Evolutionary conservation across 2,329 filamentous ascomycete species (phyloP), one percentile per base, ranked within the genome.

Genomic region (Arthrobotrys pseudoclavata): DNA sequence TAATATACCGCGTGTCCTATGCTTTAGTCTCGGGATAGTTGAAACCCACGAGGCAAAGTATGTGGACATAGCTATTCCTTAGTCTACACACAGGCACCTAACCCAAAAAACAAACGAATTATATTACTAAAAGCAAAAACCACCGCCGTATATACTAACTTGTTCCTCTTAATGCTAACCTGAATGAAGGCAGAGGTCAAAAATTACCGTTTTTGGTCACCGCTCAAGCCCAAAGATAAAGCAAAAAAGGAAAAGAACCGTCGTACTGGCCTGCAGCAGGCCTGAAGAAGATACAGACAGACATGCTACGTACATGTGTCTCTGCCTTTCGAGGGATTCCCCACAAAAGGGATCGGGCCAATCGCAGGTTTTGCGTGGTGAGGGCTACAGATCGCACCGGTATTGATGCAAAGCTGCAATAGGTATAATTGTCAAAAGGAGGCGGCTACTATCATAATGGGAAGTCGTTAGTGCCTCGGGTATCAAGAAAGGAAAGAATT

Each of bases 31-130:
- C 31, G 31, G 55, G 10, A 13, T 10, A 60, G 34, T 26, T 24
- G 15, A 60, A 60, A 18, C 55, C 53, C 55, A 57, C 52, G 55
- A 60, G 55, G 55, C 5, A 60, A 57, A 60, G 37, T 37, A 57
- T 57, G 52, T 57, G 52, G 52, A 37, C 9, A 22, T 34, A 22
- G 5, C 52, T 34, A 37, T 57, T 37, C n/a, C 52, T 6, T 20
- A 57, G 29, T 13, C 29, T n/a, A n/a, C 18, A 57, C 37, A 37
- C 29, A 29, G 52, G 29, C 29, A 57, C 5, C 52, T 37, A 37
- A 34, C 15, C 24, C 29, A 42, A 60, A 60, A 26, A 40, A 60
- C 31, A 60, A 60, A 60, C 10, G 20, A 60, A 42, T 60, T 60
- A 60, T 60, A 60, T 60, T 42, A 20, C 55, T 2, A 60, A 26